Conservation (phyloP, 148 eudicot genomes). For the Vaccinium vitisidaea region DNA sequence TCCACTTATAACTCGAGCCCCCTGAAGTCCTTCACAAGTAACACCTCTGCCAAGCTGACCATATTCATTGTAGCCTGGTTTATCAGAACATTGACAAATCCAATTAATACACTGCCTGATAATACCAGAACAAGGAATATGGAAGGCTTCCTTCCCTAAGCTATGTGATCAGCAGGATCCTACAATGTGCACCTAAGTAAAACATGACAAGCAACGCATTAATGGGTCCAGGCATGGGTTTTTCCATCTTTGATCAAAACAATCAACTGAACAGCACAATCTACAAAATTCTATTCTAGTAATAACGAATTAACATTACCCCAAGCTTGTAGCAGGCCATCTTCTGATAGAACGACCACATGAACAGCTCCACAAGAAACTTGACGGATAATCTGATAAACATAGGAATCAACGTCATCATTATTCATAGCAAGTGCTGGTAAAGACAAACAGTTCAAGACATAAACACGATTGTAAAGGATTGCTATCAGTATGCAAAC, state of each 20-base stretch:
- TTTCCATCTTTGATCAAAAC: neutral
- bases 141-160: slow-evolving; percentile 9
- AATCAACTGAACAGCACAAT: neutral
- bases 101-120: slow-evolving; percentile 20
- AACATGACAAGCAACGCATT: neutral
- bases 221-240: neutral
- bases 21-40: slow-evolving; percentile 93
- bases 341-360: slow-evolving; percentile 75
- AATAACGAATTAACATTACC: slow-evolving; percentile 43
- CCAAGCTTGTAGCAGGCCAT: slow-evolving; percentile 96
- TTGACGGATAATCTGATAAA: slow-evolving; percentile 63
- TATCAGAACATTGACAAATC: slow-evolving; percentile 30
- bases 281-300: neutral
- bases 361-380: slow-evolving; percentile 96
- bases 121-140: neutral
- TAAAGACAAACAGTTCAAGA: neutral
- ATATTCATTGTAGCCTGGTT: slow-evolving; percentile 93
- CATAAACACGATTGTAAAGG: neutral
- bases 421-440: neutral
- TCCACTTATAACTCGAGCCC: slow-evolving; percentile 73
- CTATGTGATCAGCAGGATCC: neutral
- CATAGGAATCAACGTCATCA: neutral
- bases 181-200: neutral
- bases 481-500: neutral
- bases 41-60: slow-evolving; percentile 99